A percentile compares a stretch with the other conserved stretches of the same genome.
phyloP scores from a whole-genome alignment of 257 asterid genomes.

The Nicotiana noctiflora region DNA sequence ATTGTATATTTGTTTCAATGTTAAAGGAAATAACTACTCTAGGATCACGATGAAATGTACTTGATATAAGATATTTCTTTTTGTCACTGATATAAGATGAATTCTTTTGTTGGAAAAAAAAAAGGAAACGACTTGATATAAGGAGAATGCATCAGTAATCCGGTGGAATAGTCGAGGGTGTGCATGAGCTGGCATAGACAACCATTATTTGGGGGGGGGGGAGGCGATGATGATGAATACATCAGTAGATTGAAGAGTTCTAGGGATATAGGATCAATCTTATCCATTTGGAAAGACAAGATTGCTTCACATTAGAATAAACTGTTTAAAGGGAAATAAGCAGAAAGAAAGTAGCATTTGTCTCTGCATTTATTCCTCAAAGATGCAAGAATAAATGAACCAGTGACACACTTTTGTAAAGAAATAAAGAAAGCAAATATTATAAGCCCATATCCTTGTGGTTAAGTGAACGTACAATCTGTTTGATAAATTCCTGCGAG shows the following conservation, averaged over 20 bases:
- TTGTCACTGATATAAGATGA: neutral
- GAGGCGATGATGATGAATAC: neutral
- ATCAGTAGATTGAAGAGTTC: neutral
- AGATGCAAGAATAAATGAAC: neutral
- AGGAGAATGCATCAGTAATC: neutral
- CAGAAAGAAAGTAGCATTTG: neutral
- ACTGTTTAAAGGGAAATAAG: neutral
- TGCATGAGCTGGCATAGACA: neutral
- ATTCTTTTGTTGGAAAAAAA: neutral
- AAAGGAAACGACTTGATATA: neutral
- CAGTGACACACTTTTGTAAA: neutral
- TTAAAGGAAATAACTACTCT: neutral
- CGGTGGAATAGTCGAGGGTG: neutral
- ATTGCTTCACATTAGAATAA: neutral
- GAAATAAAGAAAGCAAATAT: neutral
- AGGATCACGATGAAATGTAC: neutral
- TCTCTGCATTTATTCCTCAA: neutral
- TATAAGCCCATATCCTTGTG: neutral
- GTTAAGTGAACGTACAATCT: conserved; percentile 42
- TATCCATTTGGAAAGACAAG: neutral
- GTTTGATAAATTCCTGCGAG: conserved; percentile 47
- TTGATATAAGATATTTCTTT: neutral
- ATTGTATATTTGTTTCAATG: neutral
- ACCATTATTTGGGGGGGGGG: no score
- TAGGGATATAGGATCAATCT: neutral